Base-by-base conservation (phyloP, 176 grass and related monocot species). In the Carex littledalei region DNA sequence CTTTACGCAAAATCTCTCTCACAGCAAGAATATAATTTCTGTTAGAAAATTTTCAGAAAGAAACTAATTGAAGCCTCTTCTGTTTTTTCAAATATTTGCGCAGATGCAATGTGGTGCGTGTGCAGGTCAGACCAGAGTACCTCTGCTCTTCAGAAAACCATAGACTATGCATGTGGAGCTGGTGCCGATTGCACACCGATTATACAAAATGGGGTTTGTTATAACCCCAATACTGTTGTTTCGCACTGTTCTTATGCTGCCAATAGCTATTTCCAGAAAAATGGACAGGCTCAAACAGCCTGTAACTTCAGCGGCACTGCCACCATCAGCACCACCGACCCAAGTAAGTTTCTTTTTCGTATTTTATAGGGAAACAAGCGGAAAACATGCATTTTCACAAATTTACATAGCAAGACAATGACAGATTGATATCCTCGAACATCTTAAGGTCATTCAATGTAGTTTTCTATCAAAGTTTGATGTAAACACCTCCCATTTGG, bases 181-280 rank as follows among this genome's bases (percentile, higher is more conserved):
- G 95, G 93, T 49, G 95, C 93, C 3, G 95, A 98, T 45, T 98
- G 95, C 88, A 86, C 7, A 12, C 3, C 56, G 9, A 92, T 95
- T 86, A 37, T 88, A 10, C 70, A 89, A 71, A 87, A 77, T 67
- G 95, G 95, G 50, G 3, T 24, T 58, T 98, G 95, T 87, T 95
- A 85, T 84, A 95, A 89, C 91, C 95, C 95, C 47, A 65, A 95
- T 89, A 91, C 82, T 32, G 86, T 94, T 52, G 35, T 72, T 37
- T 82, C 92, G 3, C 95, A 98, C 87, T 98, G 95, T 88, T 98
- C 95, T 78, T 98, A 94, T 87, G 95, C 92, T 54, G 89, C 88
- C 78, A 98, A 98, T 86, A 94, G 88, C 86, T 98, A 91, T 88
- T 98, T 90, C 84, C 95, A 98, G 90, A 93, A 63, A 78, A 93